Conservation (phyloP, 345 rosid species). For the Lepidium africanum region DNA sequence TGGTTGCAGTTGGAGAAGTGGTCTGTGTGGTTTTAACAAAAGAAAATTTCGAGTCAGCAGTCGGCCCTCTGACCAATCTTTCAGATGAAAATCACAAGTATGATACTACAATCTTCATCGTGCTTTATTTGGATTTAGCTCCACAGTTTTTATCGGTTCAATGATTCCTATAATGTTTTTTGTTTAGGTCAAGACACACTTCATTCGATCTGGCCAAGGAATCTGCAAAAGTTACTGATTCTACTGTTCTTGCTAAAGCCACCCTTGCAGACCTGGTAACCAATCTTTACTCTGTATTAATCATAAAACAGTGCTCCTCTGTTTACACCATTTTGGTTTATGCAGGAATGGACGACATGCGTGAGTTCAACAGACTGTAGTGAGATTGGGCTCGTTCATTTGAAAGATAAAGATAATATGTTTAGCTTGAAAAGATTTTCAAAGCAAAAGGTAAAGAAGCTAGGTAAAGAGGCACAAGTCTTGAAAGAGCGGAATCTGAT, state of each 20-base stretch:
- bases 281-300: slow-evolving; percentile 7
- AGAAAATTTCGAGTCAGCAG: slow-evolving; percentile 75
- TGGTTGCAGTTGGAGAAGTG: slow-evolving; percentile 80
- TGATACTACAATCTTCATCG: slow-evolving; percentile 11
- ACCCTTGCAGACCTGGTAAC: slow-evolving; percentile 62
- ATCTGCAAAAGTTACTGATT: slow-evolving; percentile 38
- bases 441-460: slow-evolving; percentile 62
- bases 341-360: slow-evolving; percentile 72
- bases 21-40: slow-evolving; percentile 71
- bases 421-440: slow-evolving; percentile 83
- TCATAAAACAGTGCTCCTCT: not conserved
- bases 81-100: slow-evolving; percentile 62
- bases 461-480: slow-evolving; percentile 87
- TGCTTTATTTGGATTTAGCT: not conserved
- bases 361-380: slow-evolving; percentile 81
- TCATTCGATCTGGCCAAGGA: slow-evolving; percentile 46
- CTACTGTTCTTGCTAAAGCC: slow-evolving; percentile 40
- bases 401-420: slow-evolving; percentile 51
- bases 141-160: not conserved
- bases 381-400: slow-evolving; percentile 71
- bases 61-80: slow-evolving; percentile 71
- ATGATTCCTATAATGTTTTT: slow-evolving; percentile 6
- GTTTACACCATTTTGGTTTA: not conserved
- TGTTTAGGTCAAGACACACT: slow-evolving; percentile 49
- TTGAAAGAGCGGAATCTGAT: slow-evolving; percentile 73